A percentile compares a stretch with the other conserved stretches of the same genome.
phyloP scores from a whole-genome alignment of 2,329 filamentous ascomycete species.

The Diaporthe sp. region DNA sequence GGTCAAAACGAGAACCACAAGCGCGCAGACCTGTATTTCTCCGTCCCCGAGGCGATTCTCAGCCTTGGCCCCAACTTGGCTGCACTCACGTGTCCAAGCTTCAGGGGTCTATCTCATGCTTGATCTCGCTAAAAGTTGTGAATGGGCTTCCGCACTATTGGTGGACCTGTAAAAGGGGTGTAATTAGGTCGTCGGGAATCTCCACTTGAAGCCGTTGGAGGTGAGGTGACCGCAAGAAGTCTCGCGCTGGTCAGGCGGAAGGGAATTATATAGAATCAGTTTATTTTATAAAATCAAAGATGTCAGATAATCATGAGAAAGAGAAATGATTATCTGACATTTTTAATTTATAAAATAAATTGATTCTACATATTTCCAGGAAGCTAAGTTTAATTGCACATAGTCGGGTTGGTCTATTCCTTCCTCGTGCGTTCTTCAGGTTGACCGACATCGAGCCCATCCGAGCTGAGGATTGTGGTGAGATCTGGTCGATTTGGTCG shows the following conservation, averaged over 20 bases:
- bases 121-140: not conserved
- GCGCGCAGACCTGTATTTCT: too few relatives aligned
- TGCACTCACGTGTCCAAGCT: not conserved
- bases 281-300: not conserved
- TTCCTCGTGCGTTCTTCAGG: not conserved
- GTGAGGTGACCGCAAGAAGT: not conserved
- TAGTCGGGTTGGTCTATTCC: too few relatives aligned
- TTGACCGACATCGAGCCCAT: not conserved
- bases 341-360: not conserved
- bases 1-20: too few relatives aligned
- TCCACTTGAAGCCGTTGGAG: constrained; percentile 18
- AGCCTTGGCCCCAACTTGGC: not conserved
- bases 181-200: constrained; percentile 12
- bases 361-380: not conserved
- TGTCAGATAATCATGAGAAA: not conserved
- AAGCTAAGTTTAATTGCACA: not conserved
- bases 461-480: not conserved
- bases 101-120: not conserved
- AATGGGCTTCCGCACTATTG: not conserved
- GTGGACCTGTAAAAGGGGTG: constrained; percentile 10
- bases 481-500: not conserved
- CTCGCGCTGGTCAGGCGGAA: not conserved
- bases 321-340: not conserved
- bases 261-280: not conserved
- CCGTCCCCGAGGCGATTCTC: not conserved